A percentile compares a stretch with the other conserved stretches of the same genome.
Conservation (phyloP, 805 yeast genomes). For the Hemisphaericaspora nanyangensis region DNA sequence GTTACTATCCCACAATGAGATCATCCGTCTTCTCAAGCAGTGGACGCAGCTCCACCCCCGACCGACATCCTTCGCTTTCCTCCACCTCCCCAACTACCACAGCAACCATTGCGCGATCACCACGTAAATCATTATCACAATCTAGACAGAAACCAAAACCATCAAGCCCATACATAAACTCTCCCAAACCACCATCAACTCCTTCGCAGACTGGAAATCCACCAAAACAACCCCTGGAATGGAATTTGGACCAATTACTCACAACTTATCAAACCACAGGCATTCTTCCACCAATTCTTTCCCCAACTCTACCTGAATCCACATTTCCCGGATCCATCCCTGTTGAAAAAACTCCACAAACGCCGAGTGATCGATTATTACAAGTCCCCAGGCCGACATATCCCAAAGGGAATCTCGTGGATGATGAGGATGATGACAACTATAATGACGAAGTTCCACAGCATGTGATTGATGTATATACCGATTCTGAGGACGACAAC, state of each 20-base stretch:
- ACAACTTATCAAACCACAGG: slow-evolving; percentile 29
- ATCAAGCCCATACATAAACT: slow-evolving; percentile 14
- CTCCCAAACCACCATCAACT: slow-evolving; percentile 1
- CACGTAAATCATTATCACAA: background rate
- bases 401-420: slow-evolving; percentile 2
- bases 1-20: too few relatives aligned
- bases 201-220: background rate
- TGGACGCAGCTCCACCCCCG: background rate
- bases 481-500: slow-evolving; percentile 6
- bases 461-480: background rate
- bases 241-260: slow-evolving; percentile 41
- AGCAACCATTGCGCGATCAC: background rate
- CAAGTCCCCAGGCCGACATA: slow-evolving; percentile 7
- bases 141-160: slow-evolving; percentile 11
- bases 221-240: slow-evolving; percentile 24
- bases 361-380: too few relatives aligned
- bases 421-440: background rate
- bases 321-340: too few relatives aligned
- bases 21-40: slow-evolving; percentile 27
- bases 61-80: background rate
- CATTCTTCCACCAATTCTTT: slow-evolving; percentile 32
- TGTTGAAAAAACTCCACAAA: background rate
- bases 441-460: too few relatives aligned
- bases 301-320: slow-evolving; percentile 33
- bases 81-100: background rate